Base-by-base conservation (phyloP, 1,284 basidiomycete species). In the Fomitopsis betulina region DNA sequence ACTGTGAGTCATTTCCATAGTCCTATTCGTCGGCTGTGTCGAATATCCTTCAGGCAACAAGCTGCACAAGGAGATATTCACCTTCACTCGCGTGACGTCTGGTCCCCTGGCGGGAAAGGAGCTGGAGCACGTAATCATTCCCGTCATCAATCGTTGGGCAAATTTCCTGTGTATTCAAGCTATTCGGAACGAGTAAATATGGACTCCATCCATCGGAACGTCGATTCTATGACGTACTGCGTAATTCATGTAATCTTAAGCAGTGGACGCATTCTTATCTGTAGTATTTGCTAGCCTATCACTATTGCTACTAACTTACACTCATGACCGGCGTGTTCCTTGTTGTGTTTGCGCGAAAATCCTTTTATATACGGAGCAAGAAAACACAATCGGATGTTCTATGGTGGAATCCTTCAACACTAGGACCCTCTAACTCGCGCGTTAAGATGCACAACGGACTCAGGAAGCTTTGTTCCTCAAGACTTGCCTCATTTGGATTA, bases 41-140 rank as follows among this genome's bases (percentile, higher is more conserved):
- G 17, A 43, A 15, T 50, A 63, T 47, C 58, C 53, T 42, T 27
- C 37, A 2, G 57, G 15, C 12, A 42, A 17, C 6, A 32, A 81
- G 90, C 89, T 63, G 82, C 90, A 93, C 69, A 83, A 82, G 67
- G 90, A 93, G 67, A 90, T 93, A 19, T 93, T 93, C 66, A 73
- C 85, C 30, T 89, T 92, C 64, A 71, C 72, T 37, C 79, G 83
- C 37, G 76, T 82, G 47, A 70, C 67, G 42, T 72, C 68, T 17
- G 87, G 86, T 0, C 68, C 58, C 33, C 79, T 82, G 63, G 77
- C 80, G 61, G 83, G 81, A 4, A 81, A 76, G 62, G 90, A 92
- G 72, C 92, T 86, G 85, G 86, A 91, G 55, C 60, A 71, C 17
- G 76, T 93, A 33, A 87, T 93, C 38, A 83, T 82, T 64, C 87